Evolutionary conservation across 2,329 filamentous ascomycete species (phyloP), one percentile per base, ranked within the genome.

Genomic region (Xylaria sp.): DNA sequence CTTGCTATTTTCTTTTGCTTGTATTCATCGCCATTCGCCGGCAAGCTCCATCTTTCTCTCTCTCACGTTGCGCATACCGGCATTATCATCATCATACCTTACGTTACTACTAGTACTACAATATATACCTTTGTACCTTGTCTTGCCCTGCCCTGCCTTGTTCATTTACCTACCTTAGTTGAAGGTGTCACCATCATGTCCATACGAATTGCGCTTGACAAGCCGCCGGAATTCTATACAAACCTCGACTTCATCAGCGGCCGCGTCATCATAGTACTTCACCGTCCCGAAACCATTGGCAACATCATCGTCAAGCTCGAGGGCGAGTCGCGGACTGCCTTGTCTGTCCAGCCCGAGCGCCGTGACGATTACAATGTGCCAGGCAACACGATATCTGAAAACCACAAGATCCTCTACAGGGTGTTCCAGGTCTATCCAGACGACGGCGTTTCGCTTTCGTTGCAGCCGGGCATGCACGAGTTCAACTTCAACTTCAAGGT

Each of bases 231-330:
- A 73, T 91, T 92, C 83, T 93, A 91, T 80, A 95, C 93, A 60
- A 95, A 95, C 77, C 88, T 94, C 75, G 93, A 95, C 79, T 82
- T 87, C 69, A 86, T 96, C 68, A 85, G 84, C 35, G 93, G 93
- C 63, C 84, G 85, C 68, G 81, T 91, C 32, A 76, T 89, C 59
- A 79, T 91, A 35, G 79, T 75, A 23, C 80, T 91, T 71, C 89
- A 86, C 60, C 91, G 90, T 71, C 82, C 92, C 63, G 92, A 95
- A 78, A 84, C 87, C 65, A 85, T 95, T 59, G 88, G 88, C 58
- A 91, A 89, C 61, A 90, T 96, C 71, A 84, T 93, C 44, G 92
- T 95, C 76, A 96, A 96, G 83, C 87, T 96, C 37, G 93, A 96
- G 78, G 93, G 93, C 73, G 92, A 96, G 81, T 90, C 90, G 57